Evolutionary conservation across 768 basidiomycete species (phyloP).

Genomic region (Leucosporidium creatinivorum): DNA sequence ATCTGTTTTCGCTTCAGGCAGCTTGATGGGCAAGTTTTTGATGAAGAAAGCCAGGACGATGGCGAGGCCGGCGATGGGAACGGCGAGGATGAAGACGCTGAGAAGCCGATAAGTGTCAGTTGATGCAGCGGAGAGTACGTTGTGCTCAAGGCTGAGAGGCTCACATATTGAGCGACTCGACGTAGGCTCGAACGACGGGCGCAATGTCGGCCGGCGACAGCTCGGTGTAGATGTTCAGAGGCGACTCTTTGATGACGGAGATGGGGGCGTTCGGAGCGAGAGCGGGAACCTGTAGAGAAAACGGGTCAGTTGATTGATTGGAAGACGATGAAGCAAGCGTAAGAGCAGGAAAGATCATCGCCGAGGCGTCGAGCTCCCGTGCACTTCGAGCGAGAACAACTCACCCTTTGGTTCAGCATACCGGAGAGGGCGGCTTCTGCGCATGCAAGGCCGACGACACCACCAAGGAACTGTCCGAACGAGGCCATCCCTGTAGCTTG

Average conservation of each 20-base stretch:
- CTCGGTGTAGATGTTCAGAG: slow-evolving; percentile 36
- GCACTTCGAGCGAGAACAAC: no score
- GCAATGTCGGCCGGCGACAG: slow-evolving; percentile 32
- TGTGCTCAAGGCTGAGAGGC: background rate
- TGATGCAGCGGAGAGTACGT: background rate
- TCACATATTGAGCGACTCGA: slow-evolving; percentile 22
- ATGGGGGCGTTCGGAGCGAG: slow-evolving; percentile 35
- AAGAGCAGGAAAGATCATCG: no score
- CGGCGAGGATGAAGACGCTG: slow-evolving; percentile 15
- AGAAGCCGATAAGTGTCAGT: no score
- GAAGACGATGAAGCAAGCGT: no score
- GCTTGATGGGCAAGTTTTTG: slow-evolving; percentile 41
- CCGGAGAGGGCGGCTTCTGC: slow-evolving; percentile 43
- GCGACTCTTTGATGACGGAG: slow-evolving; percentile 35
- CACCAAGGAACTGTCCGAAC: slow-evolving; percentile 36
- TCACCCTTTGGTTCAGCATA: slow-evolving; percentile 35
- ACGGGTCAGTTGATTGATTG: no score
- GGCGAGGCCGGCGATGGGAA: slow-evolving; percentile 39
- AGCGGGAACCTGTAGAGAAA: slow-evolving; percentile 27
- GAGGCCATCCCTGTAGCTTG: slow-evolving; percentile 37
- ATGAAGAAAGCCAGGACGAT: slow-evolving; percentile 38
- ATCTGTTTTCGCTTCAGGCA: slow-evolving; percentile 6
- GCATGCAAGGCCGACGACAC: slow-evolving; percentile 41
- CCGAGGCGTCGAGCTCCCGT: no score
- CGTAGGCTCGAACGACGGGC: slow-evolving; percentile 30